A percentile compares a stretch with the other conserved stretches of the same genome.
Conservation (phyloP, 1,284 basidiomycete species). For the Trichosporon ovoides region DNA sequence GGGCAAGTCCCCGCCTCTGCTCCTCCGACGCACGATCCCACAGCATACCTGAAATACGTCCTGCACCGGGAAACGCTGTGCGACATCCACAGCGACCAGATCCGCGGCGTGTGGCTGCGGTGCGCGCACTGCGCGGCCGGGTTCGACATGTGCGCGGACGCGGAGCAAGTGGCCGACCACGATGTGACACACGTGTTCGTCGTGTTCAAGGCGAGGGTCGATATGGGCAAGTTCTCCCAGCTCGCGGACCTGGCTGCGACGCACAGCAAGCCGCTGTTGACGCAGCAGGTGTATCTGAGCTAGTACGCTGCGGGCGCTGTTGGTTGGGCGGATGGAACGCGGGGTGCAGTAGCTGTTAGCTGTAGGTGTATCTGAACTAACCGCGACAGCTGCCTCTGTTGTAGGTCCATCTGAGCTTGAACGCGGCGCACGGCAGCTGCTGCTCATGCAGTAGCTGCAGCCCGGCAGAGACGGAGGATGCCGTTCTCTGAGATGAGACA, state of each 20-base stretch:
- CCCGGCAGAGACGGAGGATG: too few species aligned
- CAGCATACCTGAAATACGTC: slow-evolving; percentile 63
- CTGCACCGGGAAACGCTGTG: slow-evolving; percentile 55
- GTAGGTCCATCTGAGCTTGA: too few species aligned
- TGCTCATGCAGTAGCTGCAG: too few species aligned
- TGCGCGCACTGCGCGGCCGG: slow-evolving; percentile 73
- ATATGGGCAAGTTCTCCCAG: slow-evolving; percentile 42
- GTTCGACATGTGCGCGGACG: slow-evolving; percentile 68
- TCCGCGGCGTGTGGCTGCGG: slow-evolving; percentile 76
- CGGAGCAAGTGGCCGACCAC: slow-evolving; percentile 71
- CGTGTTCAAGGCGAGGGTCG: slow-evolving; percentile 72
- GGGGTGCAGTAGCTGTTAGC: too few species aligned
- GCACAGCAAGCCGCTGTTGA: slow-evolving; percentile 38
- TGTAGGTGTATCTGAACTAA: too few species aligned
- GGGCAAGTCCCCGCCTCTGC: slow-evolving; percentile 54
- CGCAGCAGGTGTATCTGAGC: slow-evolving; percentile 35
- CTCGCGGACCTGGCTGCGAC: slow-evolving; percentile 36
- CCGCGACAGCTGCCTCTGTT: too few species aligned
- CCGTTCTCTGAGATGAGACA: too few species aligned
- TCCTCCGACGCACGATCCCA: slow-evolving; percentile 57
- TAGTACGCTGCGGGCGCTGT: too few species aligned
- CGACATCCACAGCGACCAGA: slow-evolving; percentile 51
- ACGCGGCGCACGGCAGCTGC: too few species aligned
- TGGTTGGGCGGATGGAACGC: too few species aligned
- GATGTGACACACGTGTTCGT: slow-evolving; percentile 74